phyloP scores from a whole-genome alignment of 2,329 filamentous ascomycete genomes.

The Talaromyces sp. region DNA sequence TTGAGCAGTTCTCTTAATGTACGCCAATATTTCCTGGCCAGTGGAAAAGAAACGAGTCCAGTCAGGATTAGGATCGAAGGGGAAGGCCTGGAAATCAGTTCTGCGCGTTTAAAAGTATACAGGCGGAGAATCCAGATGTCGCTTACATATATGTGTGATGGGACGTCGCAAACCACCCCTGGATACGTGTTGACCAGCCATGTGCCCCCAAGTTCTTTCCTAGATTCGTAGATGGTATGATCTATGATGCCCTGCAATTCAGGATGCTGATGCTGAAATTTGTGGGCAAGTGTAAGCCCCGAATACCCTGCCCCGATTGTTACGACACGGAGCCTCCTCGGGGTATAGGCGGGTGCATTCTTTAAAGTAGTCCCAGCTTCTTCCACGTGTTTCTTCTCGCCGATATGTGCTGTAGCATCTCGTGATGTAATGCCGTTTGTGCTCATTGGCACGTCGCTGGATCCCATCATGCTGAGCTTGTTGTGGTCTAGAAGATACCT shows the following conservation, averaged over 20 bases:
- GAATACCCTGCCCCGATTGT: constrained; percentile 4
- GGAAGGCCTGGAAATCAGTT: background rate
- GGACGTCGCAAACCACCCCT: constrained; percentile 3
- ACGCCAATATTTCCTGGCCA: constrained; percentile 21
- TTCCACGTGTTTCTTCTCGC: background rate
- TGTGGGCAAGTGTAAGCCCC: constrained; percentile 2
- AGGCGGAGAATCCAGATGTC: background rate
- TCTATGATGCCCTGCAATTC: constrained; percentile 3
- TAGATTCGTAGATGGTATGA: constrained; percentile 1
- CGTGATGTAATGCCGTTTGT: background rate
- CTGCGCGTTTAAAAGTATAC: background rate
- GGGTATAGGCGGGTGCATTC: background rate
- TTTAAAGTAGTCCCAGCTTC: background rate
- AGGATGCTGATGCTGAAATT: constrained; percentile 4
- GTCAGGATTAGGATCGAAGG: constrained; percentile 6
- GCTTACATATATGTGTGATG: constrained; percentile 1
- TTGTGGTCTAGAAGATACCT: background rate
- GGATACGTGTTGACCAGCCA: constrained; percentile 6
- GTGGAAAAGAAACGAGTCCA: constrained; percentile 19
- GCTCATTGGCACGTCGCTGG: background rate
- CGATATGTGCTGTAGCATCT: background rate
- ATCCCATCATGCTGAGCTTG: background rate
- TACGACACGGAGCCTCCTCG: background rate
- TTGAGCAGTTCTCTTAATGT: constrained; percentile 20
- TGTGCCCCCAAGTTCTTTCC: background rate